Evolutionary conservation across 2,329 filamentous ascomycete genomes (phyloP).

Genomic region (Metarhizium guizhouense): DNA sequence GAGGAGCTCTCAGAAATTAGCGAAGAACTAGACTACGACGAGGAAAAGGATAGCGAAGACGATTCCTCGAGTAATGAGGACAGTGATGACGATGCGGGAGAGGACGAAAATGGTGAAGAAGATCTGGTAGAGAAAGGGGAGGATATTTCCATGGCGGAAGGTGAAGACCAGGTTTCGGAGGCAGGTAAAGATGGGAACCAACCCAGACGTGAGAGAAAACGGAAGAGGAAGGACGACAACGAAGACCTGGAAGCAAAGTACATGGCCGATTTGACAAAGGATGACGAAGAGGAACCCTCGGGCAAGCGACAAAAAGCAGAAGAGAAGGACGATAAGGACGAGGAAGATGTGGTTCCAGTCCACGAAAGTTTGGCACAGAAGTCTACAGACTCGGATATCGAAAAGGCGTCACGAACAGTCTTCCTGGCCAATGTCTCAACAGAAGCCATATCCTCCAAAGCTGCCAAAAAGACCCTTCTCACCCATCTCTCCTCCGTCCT

Average conservation of each 20-base stretch:
- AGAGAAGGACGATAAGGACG: slow-evolving; percentile 23
- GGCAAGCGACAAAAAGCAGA: slow-evolving; percentile 45
- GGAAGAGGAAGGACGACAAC: slow-evolving; percentile 58
- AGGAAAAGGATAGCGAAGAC: slow-evolving; percentile 5
- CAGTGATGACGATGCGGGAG: slow-evolving; percentile 14
- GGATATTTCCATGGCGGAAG: neutral
- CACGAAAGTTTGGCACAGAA: slow-evolving; percentile 49
- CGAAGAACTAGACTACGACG: slow-evolving; percentile 15
- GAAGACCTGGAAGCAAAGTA: slow-evolving; percentile 65
- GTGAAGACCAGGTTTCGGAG: slow-evolving; percentile 15
- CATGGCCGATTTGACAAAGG: slow-evolving; percentile 52
- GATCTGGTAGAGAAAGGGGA: neutral
- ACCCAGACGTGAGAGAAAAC: slow-evolving; percentile 44
- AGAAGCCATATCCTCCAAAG: slow-evolving; percentile 72
- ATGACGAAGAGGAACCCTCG: slow-evolving; percentile 47
- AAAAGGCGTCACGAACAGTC: slow-evolving; percentile 82
- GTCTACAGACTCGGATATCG: slow-evolving; percentile 52
- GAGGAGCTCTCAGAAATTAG: slow-evolving; percentile 23
- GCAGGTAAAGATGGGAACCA: slow-evolving; percentile 19
- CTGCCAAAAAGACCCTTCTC: slow-evolving; percentile 68
- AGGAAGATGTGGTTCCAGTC: slow-evolving; percentile 35
- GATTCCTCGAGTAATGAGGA: neutral
- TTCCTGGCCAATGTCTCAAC: slow-evolving; percentile 89
- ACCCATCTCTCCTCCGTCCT: slow-evolving; percentile 73
- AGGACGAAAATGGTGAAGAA: slow-evolving; percentile 14